Evolutionary conservation across 2,329 filamentous ascomycete genomes (phyloP), one percentile per base, ranked within the genome.

Genomic region (Ophiostoma tasmaniense): DNA sequence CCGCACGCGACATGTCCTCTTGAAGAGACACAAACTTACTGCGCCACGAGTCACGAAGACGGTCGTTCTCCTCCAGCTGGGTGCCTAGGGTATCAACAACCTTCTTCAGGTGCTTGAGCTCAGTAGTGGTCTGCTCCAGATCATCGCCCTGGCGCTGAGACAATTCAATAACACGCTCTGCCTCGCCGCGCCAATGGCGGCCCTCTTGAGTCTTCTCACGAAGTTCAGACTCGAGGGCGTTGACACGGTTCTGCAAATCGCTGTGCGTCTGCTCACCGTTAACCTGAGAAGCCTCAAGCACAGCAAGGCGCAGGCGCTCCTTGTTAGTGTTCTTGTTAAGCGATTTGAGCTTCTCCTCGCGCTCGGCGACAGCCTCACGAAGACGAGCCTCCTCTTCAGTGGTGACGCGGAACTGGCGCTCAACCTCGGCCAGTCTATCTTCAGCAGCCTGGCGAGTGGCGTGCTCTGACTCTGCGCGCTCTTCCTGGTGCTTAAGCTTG

Each of bases 51-150:
- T 97, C 92, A 70, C 93, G 89, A 70, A 96, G 86, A 72, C 90
- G 88, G 75, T 93, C 88, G 75, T 92, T 94, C 79, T 97, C 93
- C 75, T 95, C 89, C 59, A 95, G 86, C 76, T 96, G 93, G 64
- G 85, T 85, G 71, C 89, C 87, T 68, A 97, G 83, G 28, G 88
- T 89, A 71, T 89, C 87, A 70, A 96, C 87, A 37, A 89, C 88
- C 76, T 86, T 88, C 73, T 89, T 88, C 69, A 97, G 82, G 72
- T 90, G 89, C 77, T 90, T 91, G 73, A 91, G 93, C 75, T 87
- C 84, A 8, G 84, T 82, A 11, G 81, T 73, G 2, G 80, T 79
- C 55, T 84, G 79, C 14, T 78, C 76, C 28, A 86, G 77, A 50
- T 87, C 84, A 62, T 81, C 80, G 45, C 81, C 79, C 72, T 81